These are phyloP conservation scores for Aschersonia sp. DNA, from an alignment of 2,329 filamentous ascomycete species.

Conservation along the genomic window DNA sequence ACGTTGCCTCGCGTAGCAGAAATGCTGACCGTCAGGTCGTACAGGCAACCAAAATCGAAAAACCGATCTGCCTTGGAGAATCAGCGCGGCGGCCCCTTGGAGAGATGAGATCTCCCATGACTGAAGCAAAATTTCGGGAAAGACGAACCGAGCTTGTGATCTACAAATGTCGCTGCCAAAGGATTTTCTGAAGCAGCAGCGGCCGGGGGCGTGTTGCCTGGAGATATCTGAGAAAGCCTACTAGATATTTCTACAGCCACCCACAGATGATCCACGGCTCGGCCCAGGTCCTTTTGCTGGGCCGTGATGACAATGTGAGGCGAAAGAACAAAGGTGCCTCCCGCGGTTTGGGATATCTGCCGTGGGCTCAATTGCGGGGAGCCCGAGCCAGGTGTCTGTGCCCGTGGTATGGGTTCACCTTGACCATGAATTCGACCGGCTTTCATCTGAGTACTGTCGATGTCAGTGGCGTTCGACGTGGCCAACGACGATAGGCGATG, in stretches of 20 bases:
- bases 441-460: neutral
- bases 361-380: constrained; percentile 2
- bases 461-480: neutral
- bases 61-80: constrained; percentile 11
- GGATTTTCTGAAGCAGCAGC: neutral
- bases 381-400: neutral
- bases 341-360: constrained; percentile 3
- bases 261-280: constrained; percentile 25
- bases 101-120: neutral
- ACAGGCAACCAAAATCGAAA: constrained; percentile 31
- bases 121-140: neutral
- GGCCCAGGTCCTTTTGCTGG: constrained; percentile 20
- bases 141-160: constrained; percentile 9
- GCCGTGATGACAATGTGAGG: constrained; percentile 29
- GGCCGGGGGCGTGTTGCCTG: constrained; percentile 1
- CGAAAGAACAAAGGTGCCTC: constrained; percentile 16
- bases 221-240: constrained; percentile 15
- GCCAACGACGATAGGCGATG: constrained; percentile 1
- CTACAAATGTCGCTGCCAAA: constrained; percentile 5
- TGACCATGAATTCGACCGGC: neutral
- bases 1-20: constrained; percentile 23
- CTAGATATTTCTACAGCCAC: constrained; percentile 32
- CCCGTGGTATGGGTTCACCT: neutral
- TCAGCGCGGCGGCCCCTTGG: constrained; percentile 1
- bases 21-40: constrained; percentile 32